Evolutionary conservation across 768 basidiomycete species (phyloP).

Genomic region (Suillus placidus): DNA sequence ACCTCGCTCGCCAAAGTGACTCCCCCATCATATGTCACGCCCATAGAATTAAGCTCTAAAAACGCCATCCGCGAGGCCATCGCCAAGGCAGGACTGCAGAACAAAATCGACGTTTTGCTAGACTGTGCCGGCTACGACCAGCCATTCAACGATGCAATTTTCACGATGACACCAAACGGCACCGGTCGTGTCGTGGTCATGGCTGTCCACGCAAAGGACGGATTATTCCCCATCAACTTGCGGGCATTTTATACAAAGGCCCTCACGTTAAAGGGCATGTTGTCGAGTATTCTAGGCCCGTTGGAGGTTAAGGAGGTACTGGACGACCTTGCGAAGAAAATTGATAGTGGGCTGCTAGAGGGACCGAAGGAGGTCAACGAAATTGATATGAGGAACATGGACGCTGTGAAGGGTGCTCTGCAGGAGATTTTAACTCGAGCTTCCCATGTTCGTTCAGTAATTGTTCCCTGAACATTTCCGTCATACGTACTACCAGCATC

Average conservation of each 20-base stretch:
- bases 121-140: slow-evolving; percentile 37
- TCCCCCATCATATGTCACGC: slow-evolving; percentile 32
- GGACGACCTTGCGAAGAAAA: slow-evolving; percentile 32
- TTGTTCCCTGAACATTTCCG: slow-evolving; percentile 22
- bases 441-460: slow-evolving; percentile 32
- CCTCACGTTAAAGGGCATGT: slow-evolving; percentile 35
- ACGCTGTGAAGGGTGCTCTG: slow-evolving; percentile 24
- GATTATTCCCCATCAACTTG: slow-evolving; percentile 33
- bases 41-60: slow-evolving; percentile 34
- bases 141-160: slow-evolving; percentile 37
- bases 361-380: slow-evolving; percentile 30
- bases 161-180: slow-evolving; percentile 35
- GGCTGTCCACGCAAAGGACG: slow-evolving; percentile 38
- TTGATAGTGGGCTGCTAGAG: slow-evolving; percentile 30
- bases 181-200: slow-evolving; percentile 38
- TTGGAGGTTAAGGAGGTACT: slow-evolving; percentile 30
- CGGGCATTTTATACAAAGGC: slow-evolving; percentile 35
- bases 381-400: slow-evolving; percentile 25
- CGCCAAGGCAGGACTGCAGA: slow-evolving; percentile 25
- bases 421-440: slow-evolving; percentile 30
- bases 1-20: slow-evolving; percentile 30
- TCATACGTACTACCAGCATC: not conserved
- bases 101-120: slow-evolving; percentile 36
- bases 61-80: slow-evolving; percentile 36
- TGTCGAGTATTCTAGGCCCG: slow-evolving; percentile 27